Evolutionary conservation across 108 stramenopile species (phyloP).

Genomic region (Discostella stelligeroides): DNA sequence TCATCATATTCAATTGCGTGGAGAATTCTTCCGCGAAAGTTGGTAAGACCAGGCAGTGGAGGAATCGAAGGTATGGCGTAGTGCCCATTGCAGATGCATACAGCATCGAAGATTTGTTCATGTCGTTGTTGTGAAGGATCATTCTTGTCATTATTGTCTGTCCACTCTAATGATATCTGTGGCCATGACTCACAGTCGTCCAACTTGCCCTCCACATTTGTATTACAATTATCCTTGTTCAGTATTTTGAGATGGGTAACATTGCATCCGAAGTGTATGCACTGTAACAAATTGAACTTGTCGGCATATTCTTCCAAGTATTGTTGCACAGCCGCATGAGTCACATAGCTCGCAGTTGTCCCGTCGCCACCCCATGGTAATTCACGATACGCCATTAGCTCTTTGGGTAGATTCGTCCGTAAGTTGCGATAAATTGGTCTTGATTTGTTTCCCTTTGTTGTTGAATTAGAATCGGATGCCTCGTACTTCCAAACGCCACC

Average conservation of each 20-base stretch:
- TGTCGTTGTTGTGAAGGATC: too few relatives aligned
- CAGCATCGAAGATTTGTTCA: slow-evolving; percentile 76
- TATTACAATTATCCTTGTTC: neutral
- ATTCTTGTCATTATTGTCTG: slow-evolving; percentile 8
- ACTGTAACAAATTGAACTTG: slow-evolving; percentile 53
- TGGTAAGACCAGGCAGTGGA: slow-evolving; percentile 55
- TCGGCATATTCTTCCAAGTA: slow-evolving; percentile 68
- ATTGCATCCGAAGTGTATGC: slow-evolving; percentile 52
- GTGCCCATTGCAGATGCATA: slow-evolving; percentile 92
- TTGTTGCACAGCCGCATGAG: slow-evolving; percentile 63
- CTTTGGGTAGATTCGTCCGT: slow-evolving; percentile 83
- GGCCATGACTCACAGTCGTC: slow-evolving; percentile 9
- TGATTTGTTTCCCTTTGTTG: slow-evolving; percentile 8
- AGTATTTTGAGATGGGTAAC: slow-evolving; percentile 65
- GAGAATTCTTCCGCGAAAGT: slow-evolving; percentile 58
- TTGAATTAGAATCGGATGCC: neutral
- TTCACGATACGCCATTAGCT: slow-evolving; percentile 86
- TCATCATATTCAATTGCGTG: slow-evolving; percentile 89
- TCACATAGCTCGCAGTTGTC: slow-evolving; percentile 61
- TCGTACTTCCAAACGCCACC: slow-evolving; percentile 80
- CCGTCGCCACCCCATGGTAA: slow-evolving; percentile 61
- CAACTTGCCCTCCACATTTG: slow-evolving; percentile 15
- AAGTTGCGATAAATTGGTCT: slow-evolving; percentile 81
- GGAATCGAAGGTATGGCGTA: slow-evolving; percentile 74
- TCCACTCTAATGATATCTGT: slow-evolving; percentile 33